Evolutionary conservation across 2,329 filamentous ascomycete species (phyloP), one percentile per base, ranked within the genome.

Genomic region (Arthrocladium fulminans): DNA sequence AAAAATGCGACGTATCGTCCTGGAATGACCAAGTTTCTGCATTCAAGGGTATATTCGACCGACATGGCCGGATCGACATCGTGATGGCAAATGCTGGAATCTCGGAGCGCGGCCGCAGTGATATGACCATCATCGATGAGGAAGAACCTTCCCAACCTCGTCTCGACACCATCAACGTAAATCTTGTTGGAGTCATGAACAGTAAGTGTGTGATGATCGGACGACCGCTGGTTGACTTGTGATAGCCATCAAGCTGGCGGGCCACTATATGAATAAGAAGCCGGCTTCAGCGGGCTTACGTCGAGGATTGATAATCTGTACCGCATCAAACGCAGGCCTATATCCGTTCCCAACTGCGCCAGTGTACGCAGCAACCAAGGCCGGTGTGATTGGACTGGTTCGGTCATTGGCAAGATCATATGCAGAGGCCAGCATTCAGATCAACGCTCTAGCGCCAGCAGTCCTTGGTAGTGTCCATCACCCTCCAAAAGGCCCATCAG

Each of bases 31-130:
- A 67, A 39, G 63, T 62, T 0, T 51, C 56, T 0, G 66, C 60
- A 0, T 71, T 70, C 42, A 56, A 60, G 47, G 58, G 62, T 20
- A 56, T 65, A 1, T 59, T 62, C 43, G 51, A 54, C 3, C 50
- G 61, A 12, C 59, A 61, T 15, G 67, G 68, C 9, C 58, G 60
- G 10, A 55, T 75, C 15, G 71, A 76, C 49, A 54, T 73, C 2
- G 72, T 74, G 5, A 67, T 74, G 57, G 73, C 72, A 22, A 75
- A 75, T 54, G 73, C 73, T 0, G 73, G 73, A 1, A 66, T 76
- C 27, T 69, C 69, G 0, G 41, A 44, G 13, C 25, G 41, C 4
- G 41, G 41, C 12, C 12, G 17, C 19, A 44, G 29, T 15, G 29
- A 44, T 20, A 17, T 44, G n/a, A 17, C 27, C 5, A 27, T 30